These are phyloP conservation scores for Myotisia sp. DNA, from an alignment of 2,329 filamentous ascomycete species.

Conservation along the genomic window DNA sequence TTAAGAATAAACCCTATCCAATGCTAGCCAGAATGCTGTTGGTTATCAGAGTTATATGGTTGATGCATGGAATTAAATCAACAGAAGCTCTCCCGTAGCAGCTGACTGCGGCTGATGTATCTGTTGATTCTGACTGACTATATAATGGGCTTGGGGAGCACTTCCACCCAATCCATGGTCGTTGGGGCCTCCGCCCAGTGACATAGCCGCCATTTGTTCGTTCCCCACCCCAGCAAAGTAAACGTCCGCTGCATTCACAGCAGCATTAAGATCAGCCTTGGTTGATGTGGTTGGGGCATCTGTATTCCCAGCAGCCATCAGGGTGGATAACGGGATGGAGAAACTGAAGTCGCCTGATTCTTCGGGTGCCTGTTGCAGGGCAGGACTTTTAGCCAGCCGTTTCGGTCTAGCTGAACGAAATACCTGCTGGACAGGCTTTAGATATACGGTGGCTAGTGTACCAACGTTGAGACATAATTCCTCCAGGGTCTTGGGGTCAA, in stretches of 20 bases:
- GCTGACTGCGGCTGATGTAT: slow-evolving; percentile 54
- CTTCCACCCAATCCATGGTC: slow-evolving; percentile 42
- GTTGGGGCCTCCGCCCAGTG: slow-evolving; percentile 48
- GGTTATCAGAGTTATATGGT: too few species aligned
- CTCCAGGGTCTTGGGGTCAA: slow-evolving; percentile 80
- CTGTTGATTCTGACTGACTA: slow-evolving; percentile 73
- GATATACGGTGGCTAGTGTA: slow-evolving; percentile 88
- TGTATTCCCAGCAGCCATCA: slow-evolving; percentile 33
- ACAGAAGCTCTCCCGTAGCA: slow-evolving; percentile 56
- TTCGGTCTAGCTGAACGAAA: slow-evolving; percentile 78
- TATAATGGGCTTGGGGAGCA: slow-evolving; percentile 38
- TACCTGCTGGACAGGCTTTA: slow-evolving; percentile 94
- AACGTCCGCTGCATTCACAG: slow-evolving; percentile 70
- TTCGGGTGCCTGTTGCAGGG: slow-evolving; percentile 56
- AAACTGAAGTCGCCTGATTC: slow-evolving; percentile 21
- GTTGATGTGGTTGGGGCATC: slow-evolving; percentile 17
- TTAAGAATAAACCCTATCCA: too few species aligned
- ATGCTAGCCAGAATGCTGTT: too few species aligned
- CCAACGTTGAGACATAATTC: slow-evolving; percentile 96
- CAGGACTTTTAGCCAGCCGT: slow-evolving; percentile 66
- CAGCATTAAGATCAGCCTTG: slow-evolving; percentile 47
- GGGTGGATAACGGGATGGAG: slow-evolving; percentile 12
- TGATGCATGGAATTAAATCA: slow-evolving; percentile 10
- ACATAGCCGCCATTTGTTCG: slow-evolving; percentile 59
- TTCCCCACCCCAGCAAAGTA: slow-evolving; percentile 72